Conservation (phyloP, 768 basidiomycete species). For the Lactifluus rugatus region DNA sequence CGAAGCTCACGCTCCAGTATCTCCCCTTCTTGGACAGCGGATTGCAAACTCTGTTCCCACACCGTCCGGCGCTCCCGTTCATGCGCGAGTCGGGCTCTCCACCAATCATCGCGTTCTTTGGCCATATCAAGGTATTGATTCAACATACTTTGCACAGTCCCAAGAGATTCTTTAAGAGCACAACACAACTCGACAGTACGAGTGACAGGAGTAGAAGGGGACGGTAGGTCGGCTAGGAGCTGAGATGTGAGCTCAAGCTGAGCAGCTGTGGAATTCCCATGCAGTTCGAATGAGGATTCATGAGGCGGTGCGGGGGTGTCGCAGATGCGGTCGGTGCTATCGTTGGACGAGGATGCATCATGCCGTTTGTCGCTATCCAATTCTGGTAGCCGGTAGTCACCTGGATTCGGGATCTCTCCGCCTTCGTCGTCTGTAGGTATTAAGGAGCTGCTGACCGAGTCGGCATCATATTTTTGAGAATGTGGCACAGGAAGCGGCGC, state of each 20-base stretch:
- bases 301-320: conserved; percentile 42
- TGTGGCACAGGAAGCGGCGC: conserved; percentile 11
- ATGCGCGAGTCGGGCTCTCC: conserved; percentile 49
- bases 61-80: conserved; percentile 55
- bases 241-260: conserved; percentile 73
- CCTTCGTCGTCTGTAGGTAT: conserved; percentile 22
- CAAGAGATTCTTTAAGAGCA: conserved; percentile 53
- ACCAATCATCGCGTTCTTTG: conserved; percentile 76
- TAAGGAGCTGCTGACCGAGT: conserved; percentile 22
- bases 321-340: conserved; percentile 26
- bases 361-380: conserved; percentile 23
- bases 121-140: conserved; percentile 61
- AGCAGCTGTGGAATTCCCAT: conserved; percentile 57
- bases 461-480: conserved; percentile 7
- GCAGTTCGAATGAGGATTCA: conserved; percentile 47
- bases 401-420: background rate
- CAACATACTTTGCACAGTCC: conserved; percentile 47
- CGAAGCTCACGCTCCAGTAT: conserved; percentile 72
- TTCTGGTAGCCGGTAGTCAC: background rate
- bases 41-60: conserved; percentile 87
- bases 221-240: conserved; percentile 42
- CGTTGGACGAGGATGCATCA: conserved; percentile 38
- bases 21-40: conserved; percentile 81
- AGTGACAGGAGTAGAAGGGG: conserved; percentile 25
- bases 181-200: conserved; percentile 31